Percentiles rank a stretch among this genome's conserved stretches.
Conservation (phyloP, 2,329 filamentous ascomycete genomes). For the Dryadomyces quercus-mongolicae region DNA sequence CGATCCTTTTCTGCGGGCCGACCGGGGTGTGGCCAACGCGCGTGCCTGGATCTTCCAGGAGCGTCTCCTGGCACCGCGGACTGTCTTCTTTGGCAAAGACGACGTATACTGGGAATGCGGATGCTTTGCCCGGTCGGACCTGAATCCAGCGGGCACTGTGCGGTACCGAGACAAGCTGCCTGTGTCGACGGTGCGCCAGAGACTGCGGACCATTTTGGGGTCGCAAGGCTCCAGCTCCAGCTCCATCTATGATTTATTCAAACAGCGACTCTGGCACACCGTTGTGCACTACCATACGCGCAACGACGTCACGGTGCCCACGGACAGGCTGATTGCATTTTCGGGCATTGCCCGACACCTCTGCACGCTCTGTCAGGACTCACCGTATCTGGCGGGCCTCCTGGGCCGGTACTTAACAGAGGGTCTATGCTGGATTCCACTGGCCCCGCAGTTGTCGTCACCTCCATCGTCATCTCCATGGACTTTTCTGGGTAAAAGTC, state of each 20-base stretch:
- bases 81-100: background rate
- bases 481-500: too few relatives aligned
- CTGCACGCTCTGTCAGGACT: background rate
- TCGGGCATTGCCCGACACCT: background rate
- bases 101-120: background rate
- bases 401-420: background rate
- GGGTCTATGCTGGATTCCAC: background rate
- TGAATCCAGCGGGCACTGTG: background rate
- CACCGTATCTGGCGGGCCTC: background rate
- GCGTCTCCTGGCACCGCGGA: background rate
- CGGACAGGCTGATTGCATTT: background rate
- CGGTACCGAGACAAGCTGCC: background rate
- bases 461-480: background rate
- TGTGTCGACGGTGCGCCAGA: background rate
- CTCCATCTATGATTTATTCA: background rate
- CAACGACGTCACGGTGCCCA: background rate
- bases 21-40: background rate
- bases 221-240: background rate
- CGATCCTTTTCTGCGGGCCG: background rate
- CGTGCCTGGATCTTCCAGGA: background rate
- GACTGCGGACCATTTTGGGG: background rate
- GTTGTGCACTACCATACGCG: background rate
- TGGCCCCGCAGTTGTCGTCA: background rate
- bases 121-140: background rate
- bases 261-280: background rate